Evolutionary conservation across 176 grass and related monocot genomes (phyloP).

Genomic region (Aegilops tauschii): DNA sequence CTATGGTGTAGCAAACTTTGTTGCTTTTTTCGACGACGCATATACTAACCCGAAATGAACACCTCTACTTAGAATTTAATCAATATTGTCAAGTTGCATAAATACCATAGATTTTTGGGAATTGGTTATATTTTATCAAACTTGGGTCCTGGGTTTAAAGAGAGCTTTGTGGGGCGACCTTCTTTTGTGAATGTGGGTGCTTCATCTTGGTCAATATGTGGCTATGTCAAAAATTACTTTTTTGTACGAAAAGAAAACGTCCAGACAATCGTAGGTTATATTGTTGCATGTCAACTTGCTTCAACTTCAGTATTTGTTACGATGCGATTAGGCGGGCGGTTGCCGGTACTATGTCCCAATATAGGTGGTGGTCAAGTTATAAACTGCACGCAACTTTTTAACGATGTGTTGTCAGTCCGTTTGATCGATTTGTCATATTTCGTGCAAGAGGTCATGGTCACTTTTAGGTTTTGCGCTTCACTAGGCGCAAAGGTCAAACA

Average conservation of each 20-base stretch:
- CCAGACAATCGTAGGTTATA: neutral
- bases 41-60: neutral
- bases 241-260: too few species aligned
- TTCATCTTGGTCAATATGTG: neutral
- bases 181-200: neutral
- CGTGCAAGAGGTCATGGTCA: too few species aligned
- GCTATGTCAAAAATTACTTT: neutral
- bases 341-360: neutral
- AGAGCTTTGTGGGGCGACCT: neutral
- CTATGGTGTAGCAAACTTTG: neutral
- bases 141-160: neutral
- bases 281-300: neutral
- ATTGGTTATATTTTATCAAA: neutral
- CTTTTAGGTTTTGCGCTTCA: too few species aligned
- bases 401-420: too few species aligned
- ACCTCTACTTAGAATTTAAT: neutral
- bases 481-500: too few species aligned
- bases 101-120: neutral
- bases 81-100: neutral
- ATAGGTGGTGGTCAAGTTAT: neutral
- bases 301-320: neutral
- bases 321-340: neutral
- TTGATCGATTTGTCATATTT: too few species aligned
- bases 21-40: neutral
- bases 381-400: neutral